A percentile compares a stretch with the other conserved stretches of the same genome.
Evolutionary conservation across 2,329 filamentous ascomycete genomes (phyloP).

Genomic region (Teratosphaeria destructans): DNA sequence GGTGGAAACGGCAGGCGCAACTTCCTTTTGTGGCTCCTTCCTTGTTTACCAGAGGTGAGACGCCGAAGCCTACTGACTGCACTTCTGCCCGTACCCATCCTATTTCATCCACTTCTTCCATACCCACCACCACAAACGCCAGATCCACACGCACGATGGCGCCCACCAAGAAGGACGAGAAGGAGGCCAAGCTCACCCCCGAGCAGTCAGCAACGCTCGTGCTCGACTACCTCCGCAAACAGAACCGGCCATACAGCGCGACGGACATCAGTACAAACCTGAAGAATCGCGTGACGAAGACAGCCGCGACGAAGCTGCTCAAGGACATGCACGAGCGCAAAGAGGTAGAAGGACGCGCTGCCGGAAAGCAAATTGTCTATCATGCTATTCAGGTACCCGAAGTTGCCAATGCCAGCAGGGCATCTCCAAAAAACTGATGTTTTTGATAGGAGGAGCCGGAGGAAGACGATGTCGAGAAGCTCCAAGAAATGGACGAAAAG

Average conservation of each 20-base stretch:
- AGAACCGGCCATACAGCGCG: slow-evolving; percentile 25
- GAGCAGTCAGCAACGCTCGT: slow-evolving; percentile 20
- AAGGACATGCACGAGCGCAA: slow-evolving; percentile 53
- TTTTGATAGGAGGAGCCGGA: slow-evolving; percentile 39
- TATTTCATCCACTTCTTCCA: background rate
- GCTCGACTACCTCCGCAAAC: slow-evolving; percentile 22
- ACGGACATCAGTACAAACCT: slow-evolving; percentile 27
- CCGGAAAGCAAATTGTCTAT: slow-evolving; percentile 54
- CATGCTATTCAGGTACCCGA: slow-evolving; percentile 39
- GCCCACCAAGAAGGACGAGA: slow-evolving; percentile 22
- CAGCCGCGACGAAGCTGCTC: slow-evolving; percentile 49
- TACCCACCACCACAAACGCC: background rate
- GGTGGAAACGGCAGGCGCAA: background rate
- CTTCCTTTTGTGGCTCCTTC: background rate
- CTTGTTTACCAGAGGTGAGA: background rate
- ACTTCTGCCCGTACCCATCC: background rate
- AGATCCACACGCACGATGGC: slow-evolving; percentile 14
- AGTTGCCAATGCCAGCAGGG: background rate
- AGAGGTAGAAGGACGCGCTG: slow-evolving; percentile 46
- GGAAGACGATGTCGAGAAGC: slow-evolving; percentile 36
- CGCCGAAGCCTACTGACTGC: background rate
- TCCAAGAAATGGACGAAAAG: slow-evolving; percentile 40
- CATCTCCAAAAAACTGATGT: background rate
- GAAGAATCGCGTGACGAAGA: slow-evolving; percentile 29
- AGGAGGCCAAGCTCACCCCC: slow-evolving; percentile 20